Base-by-base conservation (phyloP, 2,329 filamentous ascomycete genomes). In the Madurella mycetomatis region DNA sequence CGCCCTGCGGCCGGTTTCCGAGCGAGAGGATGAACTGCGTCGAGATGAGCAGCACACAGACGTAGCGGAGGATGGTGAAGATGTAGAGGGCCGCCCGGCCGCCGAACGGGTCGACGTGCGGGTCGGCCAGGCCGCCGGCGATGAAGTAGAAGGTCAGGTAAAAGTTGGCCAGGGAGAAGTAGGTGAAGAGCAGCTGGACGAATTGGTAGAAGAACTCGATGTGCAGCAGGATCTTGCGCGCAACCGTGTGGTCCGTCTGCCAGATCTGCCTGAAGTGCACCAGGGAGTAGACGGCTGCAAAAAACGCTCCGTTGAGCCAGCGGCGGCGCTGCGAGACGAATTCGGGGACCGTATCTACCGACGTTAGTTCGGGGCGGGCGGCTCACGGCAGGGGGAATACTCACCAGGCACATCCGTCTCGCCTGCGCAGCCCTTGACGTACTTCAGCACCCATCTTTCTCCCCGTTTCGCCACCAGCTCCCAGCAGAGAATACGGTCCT, bases 111-210 rank as follows among this genome's bases (percentile, higher is more conserved):
- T 99, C 94, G 61, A 95, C 77, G 25, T 76, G 76, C 0, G 82
- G 75, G 65, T 97, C 90, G 0, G 88, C 82, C 15, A 99, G 80
- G 41, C 92, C 95, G 42, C 94, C 94, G 18, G 91, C 91, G 62
- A 99, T 87, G 76, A 99, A 99, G 80, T 92, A 99, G 75, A 99
- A 99, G 54, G 92, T 95, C 49, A 99, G 85, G 71, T 97, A 99
- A 78, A 97, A 99, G 77, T 99, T 99, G 71, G 92, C 92, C 41
- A 99, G 84, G 11, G 92, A 96, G 76, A 99, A 97, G 76, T 90
- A 99, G 44, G 94, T 99, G 76, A 99, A 99, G 57, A 95, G 72
- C 13, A 99, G 83, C 67, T 91, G 88, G 63, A 97, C 80, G 69
- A 95, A 87, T 70, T 99, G 94, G 72, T 99, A 99, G 62, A 96